Conservation (phyloP, 495 filamentous ascomycete species). For the Aspergillus biplanus region DNA sequence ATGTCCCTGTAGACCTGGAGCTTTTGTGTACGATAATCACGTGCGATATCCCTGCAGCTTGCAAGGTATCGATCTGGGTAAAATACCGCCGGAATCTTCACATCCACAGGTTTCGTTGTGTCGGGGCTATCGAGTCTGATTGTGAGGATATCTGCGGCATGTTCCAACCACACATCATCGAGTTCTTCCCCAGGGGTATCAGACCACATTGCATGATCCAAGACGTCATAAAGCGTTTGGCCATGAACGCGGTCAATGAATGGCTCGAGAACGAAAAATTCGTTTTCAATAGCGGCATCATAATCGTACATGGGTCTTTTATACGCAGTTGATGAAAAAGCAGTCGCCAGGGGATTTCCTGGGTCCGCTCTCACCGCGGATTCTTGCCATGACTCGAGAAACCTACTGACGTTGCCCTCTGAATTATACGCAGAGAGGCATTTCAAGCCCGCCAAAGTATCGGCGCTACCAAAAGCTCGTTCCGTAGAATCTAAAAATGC, state of each 20-base stretch:
- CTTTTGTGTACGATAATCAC: conserved; percentile 49
- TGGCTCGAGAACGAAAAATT: conserved; percentile 47
- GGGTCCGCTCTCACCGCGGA: conserved; percentile 45
- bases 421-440: conserved; percentile 41
- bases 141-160: conserved; percentile 69
- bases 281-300: conserved; percentile 38
- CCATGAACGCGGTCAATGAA: conserved; percentile 43
- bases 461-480: conserved; percentile 79
- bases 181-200: conserved; percentile 53
- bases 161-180: conserved; percentile 57
- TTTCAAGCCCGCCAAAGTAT: conserved; percentile 55
- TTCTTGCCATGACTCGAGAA: conserved; percentile 48
- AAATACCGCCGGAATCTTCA: conserved; percentile 71
- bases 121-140: conserved; percentile 58
- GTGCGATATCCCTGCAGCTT: conserved; percentile 55
- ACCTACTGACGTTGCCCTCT: conserved; percentile 37
- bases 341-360: conserved; percentile 40
- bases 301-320: conserved; percentile 38
- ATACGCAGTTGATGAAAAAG: conserved; percentile 47
- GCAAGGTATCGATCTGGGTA: conserved; percentile 81
- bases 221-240: conserved; percentile 71
- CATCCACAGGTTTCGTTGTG: conserved; percentile 50
- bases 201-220: conserved; percentile 70
- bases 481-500: conserved; percentile 81
- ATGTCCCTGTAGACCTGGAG: conserved; percentile 45